Conservation (phyloP, 306 rosid genomes). For the Benincasa hispida region DNA sequence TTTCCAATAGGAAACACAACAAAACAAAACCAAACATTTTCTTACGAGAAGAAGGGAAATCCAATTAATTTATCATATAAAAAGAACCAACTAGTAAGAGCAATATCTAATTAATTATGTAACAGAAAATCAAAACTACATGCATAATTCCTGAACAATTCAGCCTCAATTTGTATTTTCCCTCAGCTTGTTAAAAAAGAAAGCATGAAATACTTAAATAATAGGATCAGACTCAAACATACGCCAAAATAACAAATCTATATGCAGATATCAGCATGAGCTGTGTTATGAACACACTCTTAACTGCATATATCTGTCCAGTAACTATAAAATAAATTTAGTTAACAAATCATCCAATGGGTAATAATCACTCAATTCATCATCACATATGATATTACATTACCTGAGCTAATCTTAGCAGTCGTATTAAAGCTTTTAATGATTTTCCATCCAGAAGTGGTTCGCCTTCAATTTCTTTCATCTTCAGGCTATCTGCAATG, state of each 20-base stretch:
- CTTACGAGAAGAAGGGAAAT: not conserved
- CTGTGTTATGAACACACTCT: not conserved
- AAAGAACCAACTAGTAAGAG: not conserved
- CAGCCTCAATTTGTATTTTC: not conserved
- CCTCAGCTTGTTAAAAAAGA: not conserved
- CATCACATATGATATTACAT: conserved; percentile 15
- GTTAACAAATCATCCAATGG: not conserved
- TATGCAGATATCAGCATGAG: not conserved
- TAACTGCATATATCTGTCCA: not conserved
- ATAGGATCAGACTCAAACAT: not conserved
- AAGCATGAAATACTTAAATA: not conserved
- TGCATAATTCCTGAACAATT: not conserved
- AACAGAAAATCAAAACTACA: not conserved
- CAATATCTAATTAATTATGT: not conserved
- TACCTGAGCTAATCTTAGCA: conserved; percentile 90
- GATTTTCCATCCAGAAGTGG: conserved; percentile 79
- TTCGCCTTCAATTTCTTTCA: conserved; percentile 83
- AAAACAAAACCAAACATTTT: not conserved
- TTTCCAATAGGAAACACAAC: not conserved
- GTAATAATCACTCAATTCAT: not conserved
- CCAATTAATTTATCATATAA: not conserved
- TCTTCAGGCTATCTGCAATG: conserved; percentile 58
- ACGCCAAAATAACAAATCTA: not conserved
- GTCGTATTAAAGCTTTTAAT: conserved; percentile 81
- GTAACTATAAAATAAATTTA: not conserved